These are phyloP conservation scores for Lachancea sp. DNA, from an alignment of 805 yeast genomes.

Conservation along the genomic window DNA sequence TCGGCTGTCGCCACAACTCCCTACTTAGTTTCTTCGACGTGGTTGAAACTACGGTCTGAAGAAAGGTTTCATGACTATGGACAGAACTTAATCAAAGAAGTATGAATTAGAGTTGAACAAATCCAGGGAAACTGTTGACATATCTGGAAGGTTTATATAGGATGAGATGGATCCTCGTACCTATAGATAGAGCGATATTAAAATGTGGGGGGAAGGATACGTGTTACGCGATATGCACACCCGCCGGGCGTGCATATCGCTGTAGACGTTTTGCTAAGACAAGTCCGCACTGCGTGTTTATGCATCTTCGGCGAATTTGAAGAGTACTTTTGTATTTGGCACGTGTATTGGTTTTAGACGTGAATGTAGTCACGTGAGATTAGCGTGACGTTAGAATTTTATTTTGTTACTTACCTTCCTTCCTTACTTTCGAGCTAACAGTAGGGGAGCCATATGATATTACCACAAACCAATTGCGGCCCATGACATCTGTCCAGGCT, in stretches of 20 bases:
- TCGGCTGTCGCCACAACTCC: background rate
- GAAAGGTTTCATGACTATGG: no score
- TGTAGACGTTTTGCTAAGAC: background rate
- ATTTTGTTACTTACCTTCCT: no score
- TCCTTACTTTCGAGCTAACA: no score
- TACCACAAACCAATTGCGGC: no score
- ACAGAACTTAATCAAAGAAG: background rate
- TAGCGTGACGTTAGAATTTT: no score
- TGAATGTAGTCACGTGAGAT: no score
- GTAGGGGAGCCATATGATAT: no score
- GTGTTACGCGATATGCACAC: background rate
- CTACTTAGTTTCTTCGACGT: no score
- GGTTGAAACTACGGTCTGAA: no score
- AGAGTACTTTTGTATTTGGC: background rate
- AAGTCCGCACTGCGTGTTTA: background rate
- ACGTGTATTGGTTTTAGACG: no score
- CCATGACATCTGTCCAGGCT: no score
- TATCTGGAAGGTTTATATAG: background rate
- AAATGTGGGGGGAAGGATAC: background rate
- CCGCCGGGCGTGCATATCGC: conserved; percentile 1
- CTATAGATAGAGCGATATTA: background rate
- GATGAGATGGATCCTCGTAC: background rate
- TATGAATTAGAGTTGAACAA: background rate
- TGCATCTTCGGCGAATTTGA: conserved; percentile 7
- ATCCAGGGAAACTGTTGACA: background rate